phyloP scores from a whole-genome alignment of 202 grass and related monocot species.

The Zizania palustris region DNA sequence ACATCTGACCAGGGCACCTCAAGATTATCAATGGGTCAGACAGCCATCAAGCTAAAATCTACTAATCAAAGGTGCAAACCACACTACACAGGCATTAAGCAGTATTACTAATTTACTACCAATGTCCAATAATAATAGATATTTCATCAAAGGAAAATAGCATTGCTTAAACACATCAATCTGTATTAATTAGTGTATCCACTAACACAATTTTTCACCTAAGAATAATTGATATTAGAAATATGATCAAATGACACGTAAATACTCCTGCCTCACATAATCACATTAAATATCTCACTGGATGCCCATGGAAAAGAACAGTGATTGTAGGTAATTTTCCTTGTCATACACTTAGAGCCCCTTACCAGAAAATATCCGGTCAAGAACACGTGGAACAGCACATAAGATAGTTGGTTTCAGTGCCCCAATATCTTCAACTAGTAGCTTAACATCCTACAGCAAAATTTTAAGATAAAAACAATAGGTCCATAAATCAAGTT shows the following conservation, averaged over 20 bases:
- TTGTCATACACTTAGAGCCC: constrained; percentile 3
- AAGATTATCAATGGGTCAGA: constrained; percentile 17
- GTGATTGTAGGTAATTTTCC: not conserved
- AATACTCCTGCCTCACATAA: constrained; percentile 24
- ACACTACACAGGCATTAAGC: constrained; percentile 19
- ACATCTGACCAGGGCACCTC: constrained; percentile 6
- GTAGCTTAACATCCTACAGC: constrained; percentile 82
- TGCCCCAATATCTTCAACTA: constrained; percentile 87
- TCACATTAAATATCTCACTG: constrained; percentile 22
- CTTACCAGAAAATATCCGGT: constrained; percentile 95
- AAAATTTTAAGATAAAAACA: constrained; percentile 38
- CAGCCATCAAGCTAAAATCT: not conserved
- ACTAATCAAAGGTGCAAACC: constrained; percentile 12
- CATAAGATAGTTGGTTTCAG: constrained; percentile 92
- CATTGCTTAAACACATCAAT: not conserved
- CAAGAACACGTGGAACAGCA: constrained; percentile 96
- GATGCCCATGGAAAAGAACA: not conserved
- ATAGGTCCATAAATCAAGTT: constrained; percentile 16
- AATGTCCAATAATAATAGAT: constrained; percentile 6
- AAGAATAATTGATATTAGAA: not conserved
- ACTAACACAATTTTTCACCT: not conserved
- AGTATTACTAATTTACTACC: constrained; percentile 14
- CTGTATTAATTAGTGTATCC: not conserved
- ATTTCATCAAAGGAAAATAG: constrained; percentile 5
- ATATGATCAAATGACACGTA: constrained; percentile 13